Evolutionary conservation across 1,284 basidiomycete species (phyloP).

Genomic region (Leccinum angustisporum): DNA sequence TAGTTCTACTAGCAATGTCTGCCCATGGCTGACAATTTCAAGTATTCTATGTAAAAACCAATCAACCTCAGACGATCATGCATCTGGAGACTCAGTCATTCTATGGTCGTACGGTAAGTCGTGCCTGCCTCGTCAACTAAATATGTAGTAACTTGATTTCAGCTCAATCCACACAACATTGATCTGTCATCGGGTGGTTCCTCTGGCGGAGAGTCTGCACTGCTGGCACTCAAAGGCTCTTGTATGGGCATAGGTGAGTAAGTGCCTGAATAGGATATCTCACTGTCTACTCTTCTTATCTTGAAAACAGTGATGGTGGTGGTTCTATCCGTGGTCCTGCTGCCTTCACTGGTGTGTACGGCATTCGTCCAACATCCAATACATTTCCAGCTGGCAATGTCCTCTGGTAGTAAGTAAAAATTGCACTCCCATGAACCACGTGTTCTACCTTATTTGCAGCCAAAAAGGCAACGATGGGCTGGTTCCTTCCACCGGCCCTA

Average conservation of each 20-base stretch:
- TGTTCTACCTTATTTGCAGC: constrained; percentile 19
- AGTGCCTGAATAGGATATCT: constrained; percentile 25
- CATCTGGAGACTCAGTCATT: constrained; percentile 38
- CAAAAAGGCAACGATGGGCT: constrained; percentile 38
- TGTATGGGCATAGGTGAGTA: constrained; percentile 53
- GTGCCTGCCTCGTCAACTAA: not conserved
- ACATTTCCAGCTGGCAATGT: constrained; percentile 36
- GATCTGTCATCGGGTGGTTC: constrained; percentile 47
- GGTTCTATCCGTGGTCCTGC: constrained; percentile 43
- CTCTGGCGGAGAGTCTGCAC: constrained; percentile 52
- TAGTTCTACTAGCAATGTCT: not conserved
- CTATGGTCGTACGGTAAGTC: constrained; percentile 41
- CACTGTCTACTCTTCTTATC: constrained; percentile 2
- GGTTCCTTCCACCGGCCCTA: constrained; percentile 33
- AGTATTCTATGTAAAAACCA: constrained; percentile 50
- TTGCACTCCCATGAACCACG: constrained; percentile 31
- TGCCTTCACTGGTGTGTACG: constrained; percentile 43
- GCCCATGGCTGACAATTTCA: not conserved
- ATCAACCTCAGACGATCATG: constrained; percentile 44
- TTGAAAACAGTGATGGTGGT: constrained; percentile 24
- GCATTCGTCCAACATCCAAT: constrained; percentile 46
- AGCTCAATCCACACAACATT: constrained; percentile 49
- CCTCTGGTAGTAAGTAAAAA: constrained; percentile 26
- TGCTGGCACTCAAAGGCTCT: constrained; percentile 49
- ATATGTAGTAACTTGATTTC: not conserved